Evolutionary conservation across 345 rosid species (phyloP).

Genomic region (Syzygium aromaticum): DNA sequence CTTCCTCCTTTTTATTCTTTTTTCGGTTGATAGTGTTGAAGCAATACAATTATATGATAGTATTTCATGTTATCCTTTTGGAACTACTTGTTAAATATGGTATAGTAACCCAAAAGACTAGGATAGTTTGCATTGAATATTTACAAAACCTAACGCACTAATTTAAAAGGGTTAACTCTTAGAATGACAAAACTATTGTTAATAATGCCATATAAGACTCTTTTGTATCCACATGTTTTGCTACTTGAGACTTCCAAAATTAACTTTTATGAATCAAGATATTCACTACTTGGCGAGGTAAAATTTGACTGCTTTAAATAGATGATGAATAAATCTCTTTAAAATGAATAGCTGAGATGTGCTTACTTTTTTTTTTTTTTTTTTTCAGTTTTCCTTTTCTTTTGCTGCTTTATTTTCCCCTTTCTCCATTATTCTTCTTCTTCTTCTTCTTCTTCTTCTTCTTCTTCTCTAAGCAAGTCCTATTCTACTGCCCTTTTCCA

Average conservation of each 20-base stretch:
- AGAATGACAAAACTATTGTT: background rate
- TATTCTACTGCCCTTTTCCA: background rate
- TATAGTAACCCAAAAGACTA: background rate
- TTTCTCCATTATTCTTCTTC: background rate
- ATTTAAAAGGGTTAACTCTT: background rate
- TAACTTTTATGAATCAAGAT: background rate
- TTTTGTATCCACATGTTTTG: background rate
- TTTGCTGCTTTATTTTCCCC: background rate
- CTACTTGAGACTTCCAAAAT: background rate
- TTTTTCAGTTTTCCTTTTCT: background rate
- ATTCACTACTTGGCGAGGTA: background rate
- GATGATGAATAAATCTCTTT: background rate
- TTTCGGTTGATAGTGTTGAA: background rate
- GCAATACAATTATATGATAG: background rate
- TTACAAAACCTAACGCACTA: rapidly evolving
- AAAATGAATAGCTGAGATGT: background rate
- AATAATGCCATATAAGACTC: background rate
- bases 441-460: background rate
- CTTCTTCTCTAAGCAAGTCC: background rate
- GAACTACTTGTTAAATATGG: background rate
- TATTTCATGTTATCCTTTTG: background rate
- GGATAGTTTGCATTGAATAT: background rate
- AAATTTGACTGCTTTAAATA: background rate
- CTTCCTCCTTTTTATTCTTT: rapidly evolving
- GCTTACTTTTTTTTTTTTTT: background rate